Evolutionary conservation across 164 flowering plant species (phyloP), one percentile per base, ranked within the genome.

Genomic region (Platanus orientalis): DNA sequence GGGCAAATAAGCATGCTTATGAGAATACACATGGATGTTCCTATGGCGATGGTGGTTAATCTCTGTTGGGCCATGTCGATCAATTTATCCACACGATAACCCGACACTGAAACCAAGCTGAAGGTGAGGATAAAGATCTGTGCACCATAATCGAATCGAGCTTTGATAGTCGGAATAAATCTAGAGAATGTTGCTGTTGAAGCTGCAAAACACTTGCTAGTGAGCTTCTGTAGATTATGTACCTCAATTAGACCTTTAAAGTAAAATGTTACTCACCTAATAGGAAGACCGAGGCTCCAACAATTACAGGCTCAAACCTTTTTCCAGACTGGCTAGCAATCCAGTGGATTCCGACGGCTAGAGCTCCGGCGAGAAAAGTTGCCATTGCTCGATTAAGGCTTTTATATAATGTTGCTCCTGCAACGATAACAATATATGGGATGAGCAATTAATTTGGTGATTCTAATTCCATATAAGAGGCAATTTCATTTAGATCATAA

Each of bases 81-180:
- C 54, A 91, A 56, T 24, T 84, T 65, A 2, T 87, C 88, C 7
- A 81, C 83, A 11, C 96, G 83, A 54, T 75, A 88, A 17, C 93
- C 96, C 0, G 96, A 86, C 1, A 88, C 78, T 0, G 97, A 75
- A 13, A 91, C 83, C 54, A 91, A 67, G 82, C 93, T 82, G 81
- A 86, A 88, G 17, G 96, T 91, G 57, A 91, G 89, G 71, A 88
- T 86, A 68, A 91, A 91, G 58, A 87, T 81, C 80, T 80, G 11
- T 25, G 76, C 77, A 5, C 96, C 96, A 65, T 88, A 91, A 47
- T 91, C 97, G 26, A 83, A 91, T 34, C 86, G 79, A 0, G 79
- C 78, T 62, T 87, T 90, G 40, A 91, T 72, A 0, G 75, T 57
- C 4, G 97, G 97, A 30, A 88, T 81, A 62, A 91, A 88, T 63